Conservation (phyloP, 1,139 yeast genomes). For the Yamadazyma spencermartinsiae region DNA sequence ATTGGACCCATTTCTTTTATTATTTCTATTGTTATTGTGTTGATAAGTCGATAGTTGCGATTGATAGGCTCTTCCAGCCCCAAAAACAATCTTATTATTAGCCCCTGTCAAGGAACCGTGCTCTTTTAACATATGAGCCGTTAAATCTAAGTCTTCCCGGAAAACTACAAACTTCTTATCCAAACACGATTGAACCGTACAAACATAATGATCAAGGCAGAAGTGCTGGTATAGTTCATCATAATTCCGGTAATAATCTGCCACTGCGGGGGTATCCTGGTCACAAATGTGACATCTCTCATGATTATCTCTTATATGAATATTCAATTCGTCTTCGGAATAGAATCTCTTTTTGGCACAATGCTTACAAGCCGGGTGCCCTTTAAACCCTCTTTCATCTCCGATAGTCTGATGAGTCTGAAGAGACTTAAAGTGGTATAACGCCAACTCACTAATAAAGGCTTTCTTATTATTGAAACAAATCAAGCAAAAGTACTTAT, state of each 20-base stretch:
- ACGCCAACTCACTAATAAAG: conserved; percentile 68
- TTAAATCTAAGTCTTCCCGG: conserved; percentile 79
- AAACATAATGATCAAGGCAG: conserved; percentile 67
- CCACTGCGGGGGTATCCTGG: conserved; percentile 58
- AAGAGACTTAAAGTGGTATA: conserved; percentile 63
- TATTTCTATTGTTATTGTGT: conserved; percentile 11
- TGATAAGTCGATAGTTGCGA: conserved; percentile 68
- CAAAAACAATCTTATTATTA: conserved; percentile 41
- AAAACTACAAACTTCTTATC: conserved; percentile 92
- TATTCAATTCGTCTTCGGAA: conserved; percentile 81
- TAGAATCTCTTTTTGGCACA: conserved; percentile 77
- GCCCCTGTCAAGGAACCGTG: conserved; percentile 66
- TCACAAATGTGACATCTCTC: conserved; percentile 93
- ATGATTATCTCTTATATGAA: conserved; percentile 82
- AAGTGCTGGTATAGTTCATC: conserved; percentile 76
- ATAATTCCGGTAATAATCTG: conserved; percentile 80
- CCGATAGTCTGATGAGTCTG: conserved; percentile 73
- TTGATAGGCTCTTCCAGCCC: conserved; percentile 53
- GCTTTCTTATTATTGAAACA: conserved; percentile 77
- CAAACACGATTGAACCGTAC: conserved; percentile 78
- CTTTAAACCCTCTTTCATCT: conserved; percentile 69
- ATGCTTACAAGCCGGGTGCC: conserved; percentile 89
- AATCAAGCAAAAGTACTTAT: conserved; percentile 65
- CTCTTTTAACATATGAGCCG: conserved; percentile 84
- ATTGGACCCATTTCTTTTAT: conserved; percentile 9